These are phyloP conservation scores for Podila minutissima DNA, from an alignment of 192 early-diverging fungal species.

Conservation along the genomic window DNA sequence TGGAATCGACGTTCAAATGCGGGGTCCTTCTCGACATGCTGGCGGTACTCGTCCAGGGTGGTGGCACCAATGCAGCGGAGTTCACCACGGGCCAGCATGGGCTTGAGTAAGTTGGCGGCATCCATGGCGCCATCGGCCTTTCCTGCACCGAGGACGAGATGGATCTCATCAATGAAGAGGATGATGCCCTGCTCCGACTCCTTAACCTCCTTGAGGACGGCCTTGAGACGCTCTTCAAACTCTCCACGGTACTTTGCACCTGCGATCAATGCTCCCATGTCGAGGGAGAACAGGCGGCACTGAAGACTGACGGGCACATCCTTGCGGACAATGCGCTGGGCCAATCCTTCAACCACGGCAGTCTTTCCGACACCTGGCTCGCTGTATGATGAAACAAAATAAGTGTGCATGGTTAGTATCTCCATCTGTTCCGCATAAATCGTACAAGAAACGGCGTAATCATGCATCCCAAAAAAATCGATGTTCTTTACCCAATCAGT, in stretches of 20 bases:
- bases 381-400: constrained; percentile 57
- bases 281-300: constrained; percentile 86
- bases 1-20: constrained; percentile 89
- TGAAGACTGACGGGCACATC: constrained; percentile 93
- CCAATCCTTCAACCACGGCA: constrained; percentile 93
- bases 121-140: constrained; percentile 93
- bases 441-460: neutral
- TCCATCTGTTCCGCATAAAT: constrained; percentile 51
- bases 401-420: constrained; percentile 50
- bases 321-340: constrained; percentile 90
- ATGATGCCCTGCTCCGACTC: constrained; percentile 90
- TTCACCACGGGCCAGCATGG: constrained; percentile 98
- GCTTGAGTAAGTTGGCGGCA: constrained; percentile 96
- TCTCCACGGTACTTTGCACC: constrained; percentile 98
- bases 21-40: constrained; percentile 89
- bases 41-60: constrained; percentile 94
- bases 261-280: constrained; percentile 94
- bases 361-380: constrained; percentile 88
- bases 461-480: constrained; percentile 53
- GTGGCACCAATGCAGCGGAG: constrained; percentile 97
- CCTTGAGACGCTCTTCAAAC: constrained; percentile 98
- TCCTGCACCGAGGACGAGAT: constrained; percentile 94
- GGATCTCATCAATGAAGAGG: constrained; percentile 98
- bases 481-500: constrained; percentile 70
- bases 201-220: constrained; percentile 94